Percentiles rank a stretch among this genome's conserved stretches.
phyloP scores from a whole-genome alignment of 345 rosid genomes.

The Trapa bicornis region DNA sequence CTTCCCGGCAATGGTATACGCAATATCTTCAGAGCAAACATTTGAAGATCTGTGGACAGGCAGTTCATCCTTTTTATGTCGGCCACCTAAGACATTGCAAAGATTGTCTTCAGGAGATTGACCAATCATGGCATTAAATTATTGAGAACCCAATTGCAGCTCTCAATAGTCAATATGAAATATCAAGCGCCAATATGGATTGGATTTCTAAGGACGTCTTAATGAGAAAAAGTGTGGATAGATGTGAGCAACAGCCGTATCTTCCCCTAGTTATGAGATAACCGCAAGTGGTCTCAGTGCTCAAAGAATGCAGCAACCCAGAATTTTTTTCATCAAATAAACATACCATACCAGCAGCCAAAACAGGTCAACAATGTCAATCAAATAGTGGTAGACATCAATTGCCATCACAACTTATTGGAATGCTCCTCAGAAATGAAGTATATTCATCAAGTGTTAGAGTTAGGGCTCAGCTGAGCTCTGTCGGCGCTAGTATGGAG shows the following conservation, averaged over 20 bases:
- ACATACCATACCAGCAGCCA: no score
- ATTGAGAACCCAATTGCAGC: not conserved
- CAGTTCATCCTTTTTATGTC: conserved; percentile 53
- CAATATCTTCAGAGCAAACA: conserved; percentile 50
- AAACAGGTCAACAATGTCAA: no score
- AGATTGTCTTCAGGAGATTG: conserved; percentile 2
- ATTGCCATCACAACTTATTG: not conserved
- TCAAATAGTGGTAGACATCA: not conserved
- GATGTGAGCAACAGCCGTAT: not conserved
- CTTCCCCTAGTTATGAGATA: not conserved
- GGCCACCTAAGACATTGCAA: conserved; percentile 29
- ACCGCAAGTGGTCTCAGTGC: not conserved
- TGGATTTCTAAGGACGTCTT: no score
- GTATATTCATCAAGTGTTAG: not conserved
- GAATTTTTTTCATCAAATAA: not conserved
- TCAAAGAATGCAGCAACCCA: not conserved
- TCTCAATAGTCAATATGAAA: not conserved
- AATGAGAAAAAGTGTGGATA: not conserved
- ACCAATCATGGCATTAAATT: not conserved
- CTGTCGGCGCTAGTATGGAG: not conserved
- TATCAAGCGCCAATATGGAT: not conserved
- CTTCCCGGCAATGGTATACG: conserved; percentile 53
- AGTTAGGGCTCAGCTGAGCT: not conserved
- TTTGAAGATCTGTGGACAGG: conserved; percentile 58
- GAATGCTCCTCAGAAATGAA: not conserved